A percentile compares a stretch with the other conserved stretches of the same genome.
These are phyloP conservation scores for Pythium brachiatum DNA, from an alignment of 352 stramenopile species.

Conservation along the genomic window DNA sequence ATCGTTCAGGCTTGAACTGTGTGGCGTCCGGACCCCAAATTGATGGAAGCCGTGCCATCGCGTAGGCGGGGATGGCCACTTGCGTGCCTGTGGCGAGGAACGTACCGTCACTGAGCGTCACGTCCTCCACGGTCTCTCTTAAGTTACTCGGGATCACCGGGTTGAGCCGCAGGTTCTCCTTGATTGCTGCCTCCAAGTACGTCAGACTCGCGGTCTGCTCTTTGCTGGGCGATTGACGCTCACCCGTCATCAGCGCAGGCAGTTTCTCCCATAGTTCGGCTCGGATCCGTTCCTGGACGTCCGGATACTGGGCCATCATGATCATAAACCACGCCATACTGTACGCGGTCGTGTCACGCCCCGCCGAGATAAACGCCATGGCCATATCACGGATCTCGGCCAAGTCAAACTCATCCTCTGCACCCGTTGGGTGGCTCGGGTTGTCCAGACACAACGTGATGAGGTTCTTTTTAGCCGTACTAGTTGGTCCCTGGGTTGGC, in stretches of 20 bases:
- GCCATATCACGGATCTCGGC: slow-evolving; percentile 64
- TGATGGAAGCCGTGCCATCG: slow-evolving; percentile 42
- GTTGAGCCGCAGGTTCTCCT: slow-evolving; percentile 64
- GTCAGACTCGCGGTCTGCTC: slow-evolving; percentile 50
- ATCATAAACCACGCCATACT: slow-evolving; percentile 72
- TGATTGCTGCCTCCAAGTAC: slow-evolving; percentile 62
- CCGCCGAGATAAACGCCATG: slow-evolving; percentile 70
- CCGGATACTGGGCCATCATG: slow-evolving; percentile 59
- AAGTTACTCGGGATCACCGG: slow-evolving; percentile 50
- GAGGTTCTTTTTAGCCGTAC: slow-evolving; percentile 8
- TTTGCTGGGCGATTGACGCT: slow-evolving; percentile 26
- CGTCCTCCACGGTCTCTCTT: slow-evolving; percentile 41
- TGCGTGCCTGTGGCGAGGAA: slow-evolving; percentile 44
- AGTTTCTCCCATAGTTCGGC: slow-evolving; percentile 41
- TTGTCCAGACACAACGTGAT: slow-evolving; percentile 14
- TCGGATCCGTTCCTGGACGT: slow-evolving; percentile 44
- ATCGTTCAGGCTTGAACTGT: slow-evolving; percentile 65
- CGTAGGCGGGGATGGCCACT: slow-evolving; percentile 52
- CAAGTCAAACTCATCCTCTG: not conserved
- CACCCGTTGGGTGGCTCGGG: not conserved
- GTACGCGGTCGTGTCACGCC: slow-evolving; percentile 68
- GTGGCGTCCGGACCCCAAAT: slow-evolving; percentile 60
- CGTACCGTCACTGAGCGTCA: slow-evolving; percentile 57
- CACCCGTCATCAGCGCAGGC: slow-evolving; percentile 27
- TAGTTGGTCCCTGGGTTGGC: slow-evolving; percentile 1